phyloP scores from a whole-genome alignment of 2,329 filamentous ascomycete species.

The Ceratocystis variospora region DNA sequence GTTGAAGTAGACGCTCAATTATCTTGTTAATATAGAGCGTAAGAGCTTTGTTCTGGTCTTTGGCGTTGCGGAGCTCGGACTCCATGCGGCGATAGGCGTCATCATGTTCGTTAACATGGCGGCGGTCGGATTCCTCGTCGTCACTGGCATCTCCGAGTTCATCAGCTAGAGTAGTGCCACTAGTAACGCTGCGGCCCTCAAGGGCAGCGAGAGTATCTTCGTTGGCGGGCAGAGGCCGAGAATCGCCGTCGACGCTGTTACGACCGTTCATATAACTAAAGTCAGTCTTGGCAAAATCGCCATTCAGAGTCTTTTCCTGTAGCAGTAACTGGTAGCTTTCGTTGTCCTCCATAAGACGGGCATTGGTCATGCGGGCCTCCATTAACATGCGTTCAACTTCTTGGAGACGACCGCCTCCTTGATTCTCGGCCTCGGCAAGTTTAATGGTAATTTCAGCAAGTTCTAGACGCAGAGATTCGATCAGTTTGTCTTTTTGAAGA shows the following conservation, averaged over 20 bases:
- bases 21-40: slow-evolving; percentile 99
- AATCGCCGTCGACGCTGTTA: slow-evolving; percentile 24
- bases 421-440: slow-evolving; percentile 83
- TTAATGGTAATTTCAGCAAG: slow-evolving; percentile 93
- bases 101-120: slow-evolving; percentile 39
- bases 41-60: slow-evolving; percentile 93
- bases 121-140: slow-evolving; percentile 49
- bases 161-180: slow-evolving; percentile 47
- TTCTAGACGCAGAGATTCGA: slow-evolving; percentile 81
- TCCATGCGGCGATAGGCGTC: slow-evolving; percentile 57
- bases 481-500: slow-evolving; percentile 90
- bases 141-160: slow-evolving; percentile 62
- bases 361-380: slow-evolving; percentile 90
- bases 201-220: slow-evolving; percentile 51
- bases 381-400: slow-evolving; percentile 84
- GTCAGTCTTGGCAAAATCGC: slow-evolving; percentile 73
- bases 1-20: slow-evolving; percentile 83
- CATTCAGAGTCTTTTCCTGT: slow-evolving; percentile 88
- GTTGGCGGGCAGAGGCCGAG: slow-evolving; percentile 30
- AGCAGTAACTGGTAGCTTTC: slow-evolving; percentile 94
- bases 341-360: slow-evolving; percentile 93
- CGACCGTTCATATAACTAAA: slow-evolving; percentile 46
- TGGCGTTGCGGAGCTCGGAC: slow-evolving; percentile 61
- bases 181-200: slow-evolving; percentile 37
- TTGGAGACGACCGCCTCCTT: slow-evolving; percentile 71